A percentile compares a stretch with the other conserved stretches of the same genome.
phyloP scores from a whole-genome alignment of 2,329 filamentous ascomycete species.

The Pseudogymnoascus sp. region DNA sequence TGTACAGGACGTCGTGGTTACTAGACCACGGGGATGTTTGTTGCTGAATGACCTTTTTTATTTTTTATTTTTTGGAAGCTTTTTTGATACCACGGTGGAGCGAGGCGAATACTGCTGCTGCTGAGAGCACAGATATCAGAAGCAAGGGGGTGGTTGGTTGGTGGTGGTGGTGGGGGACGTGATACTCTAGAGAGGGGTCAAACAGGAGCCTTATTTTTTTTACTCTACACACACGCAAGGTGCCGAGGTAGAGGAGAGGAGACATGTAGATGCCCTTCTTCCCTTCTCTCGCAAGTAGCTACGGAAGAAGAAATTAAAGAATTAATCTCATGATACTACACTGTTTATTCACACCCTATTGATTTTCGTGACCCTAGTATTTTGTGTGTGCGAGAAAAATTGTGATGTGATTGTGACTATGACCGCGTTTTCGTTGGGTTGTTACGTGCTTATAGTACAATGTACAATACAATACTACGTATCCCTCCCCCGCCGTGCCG shows the following conservation, averaged over 20 bases:
- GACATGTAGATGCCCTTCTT: not conserved
- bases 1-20: not conserved
- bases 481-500: not conserved
- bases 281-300: not conserved
- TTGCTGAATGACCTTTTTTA: not conserved
- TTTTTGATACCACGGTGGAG: slow-evolving; percentile 1
- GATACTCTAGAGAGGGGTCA: not conserved
- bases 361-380: not conserved
- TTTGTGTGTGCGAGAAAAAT: not conserved
- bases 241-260: not conserved
- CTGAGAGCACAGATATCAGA: not conserved
- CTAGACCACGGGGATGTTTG: not conserved
- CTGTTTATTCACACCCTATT: not conserved
- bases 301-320: not conserved
- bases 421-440: not conserved
- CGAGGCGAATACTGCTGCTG: not conserved
- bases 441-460: not conserved
- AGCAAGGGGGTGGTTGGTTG: not conserved
- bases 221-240: not conserved
- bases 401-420: not conserved
- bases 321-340: not conserved
- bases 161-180: not conserved
- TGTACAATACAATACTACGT: not conserved
- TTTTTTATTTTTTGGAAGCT: not conserved
- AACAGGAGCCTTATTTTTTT: not conserved